Evolutionary conservation across 2,329 filamentous ascomycete genomes (phyloP), one percentile per base, ranked within the genome.

Genomic region (Exophiala phaeomuriformis): DNA sequence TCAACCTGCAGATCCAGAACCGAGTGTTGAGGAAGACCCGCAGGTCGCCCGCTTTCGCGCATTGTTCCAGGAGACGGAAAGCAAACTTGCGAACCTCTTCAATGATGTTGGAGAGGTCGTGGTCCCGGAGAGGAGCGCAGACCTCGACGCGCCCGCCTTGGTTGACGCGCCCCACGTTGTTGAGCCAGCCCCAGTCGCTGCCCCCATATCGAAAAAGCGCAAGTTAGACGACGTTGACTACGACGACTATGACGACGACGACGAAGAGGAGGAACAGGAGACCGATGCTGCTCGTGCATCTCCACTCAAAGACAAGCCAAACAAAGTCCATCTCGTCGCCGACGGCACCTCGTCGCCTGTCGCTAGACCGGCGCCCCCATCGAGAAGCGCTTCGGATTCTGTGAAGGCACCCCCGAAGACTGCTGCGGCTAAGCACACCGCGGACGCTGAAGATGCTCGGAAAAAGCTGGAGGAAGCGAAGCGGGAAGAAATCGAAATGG

Each of bases 381-480:
- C 60, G 73, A 75, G 63, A 72, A 75, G 63, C 74, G 78, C 56
- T n/a, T 58, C 60, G 40, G 61, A 63, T 36, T 47, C 58, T 27
- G 31, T 35, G 58, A 77, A 80, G 59, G 79, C 75, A 62, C 64
- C 78, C 63, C 75, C 85, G 47, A 79, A 60, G 82, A 75, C 58
- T 82, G 80, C 51, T 83, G 79, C 52, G 73, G 78, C 40, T 82
- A 81, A 75, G 45, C 80, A 64, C 73, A 80, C 71, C 75, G 81
- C 88, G 68, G 80, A 83, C 28, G 83, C 85, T 5, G 90, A 95
- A 67, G 88, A 95, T 75, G 87, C 89, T 69, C 88, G 93, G 66
- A 95, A 95, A 72, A 88, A 90, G 69, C 73, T 97, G 59, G 90
- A 97, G 69, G 88, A 95, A 66, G 88, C 89, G 62, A 93, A 93